Percentiles rank a stretch among this genome's conserved stretches.
These are phyloP conservation scores for Talaromyces funiculosus DNA, from an alignment of 2,329 filamentous ascomycete genomes.

Conservation along the genomic window DNA sequence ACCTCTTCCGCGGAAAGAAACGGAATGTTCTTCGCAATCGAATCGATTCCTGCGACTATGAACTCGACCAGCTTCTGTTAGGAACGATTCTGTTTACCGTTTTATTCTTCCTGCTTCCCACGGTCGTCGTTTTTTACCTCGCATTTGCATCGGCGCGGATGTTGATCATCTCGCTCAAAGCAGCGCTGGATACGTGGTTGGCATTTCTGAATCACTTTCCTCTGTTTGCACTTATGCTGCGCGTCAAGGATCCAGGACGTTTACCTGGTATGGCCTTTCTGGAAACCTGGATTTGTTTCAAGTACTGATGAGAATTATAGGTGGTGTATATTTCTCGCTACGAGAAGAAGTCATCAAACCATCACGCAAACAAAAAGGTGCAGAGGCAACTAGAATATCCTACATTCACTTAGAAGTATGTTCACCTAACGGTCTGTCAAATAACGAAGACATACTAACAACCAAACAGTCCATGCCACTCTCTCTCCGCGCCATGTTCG, in stretches of 20 bases:
- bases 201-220: conserved; percentile 97
- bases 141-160: conserved; percentile 93
- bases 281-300: background rate
- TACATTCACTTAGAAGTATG: conserved; percentile 79
- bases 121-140: conserved; percentile 92
- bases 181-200: conserved; percentile 80
- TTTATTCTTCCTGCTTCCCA: conserved; percentile 89
- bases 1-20: conserved; percentile 96
- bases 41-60: conserved; percentile 98
- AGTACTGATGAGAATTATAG: conserved; percentile 32
- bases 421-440: background rate
- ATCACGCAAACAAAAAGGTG: conserved; percentile 26
- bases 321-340: conserved; percentile 86
- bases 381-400: conserved; percentile 57
- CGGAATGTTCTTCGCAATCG: conserved; percentile 94
- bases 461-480: conserved; percentile 70
- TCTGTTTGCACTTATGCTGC: conserved; percentile 91
- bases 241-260: conserved; percentile 84
- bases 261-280: conserved; percentile 59
- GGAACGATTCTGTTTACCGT: conserved; percentile 96
- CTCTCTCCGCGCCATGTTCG: conserved; percentile 87
- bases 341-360: conserved; percentile 58
- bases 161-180: conserved; percentile 90
- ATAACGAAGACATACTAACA: background rate
- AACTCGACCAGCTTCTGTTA: conserved; percentile 90